Percentiles rank a stretch among this genome's conserved stretches.
phyloP scores from a whole-genome alignment of 768 basidiomycete genomes.

The Auricularia sp. region DNA sequence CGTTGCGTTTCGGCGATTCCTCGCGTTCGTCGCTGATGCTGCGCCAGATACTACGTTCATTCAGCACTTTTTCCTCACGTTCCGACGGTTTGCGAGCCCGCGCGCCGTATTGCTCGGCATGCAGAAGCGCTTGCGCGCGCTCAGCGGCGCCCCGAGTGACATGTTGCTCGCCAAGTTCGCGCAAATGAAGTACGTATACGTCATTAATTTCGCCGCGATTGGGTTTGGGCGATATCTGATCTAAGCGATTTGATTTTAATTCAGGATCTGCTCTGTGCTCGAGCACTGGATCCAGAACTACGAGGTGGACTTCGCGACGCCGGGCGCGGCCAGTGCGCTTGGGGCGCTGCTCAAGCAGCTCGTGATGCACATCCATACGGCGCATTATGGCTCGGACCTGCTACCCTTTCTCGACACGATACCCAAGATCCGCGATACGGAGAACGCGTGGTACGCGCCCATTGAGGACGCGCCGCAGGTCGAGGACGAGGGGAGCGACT shows the following conservation, averaged over 20 bases:
- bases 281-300: constrained; percentile 71
- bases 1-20: constrained; percentile 8
- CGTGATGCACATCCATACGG: constrained; percentile 65
- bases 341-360: constrained; percentile 71
- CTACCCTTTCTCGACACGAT: constrained; percentile 69
- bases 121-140: constrained; percentile 75
- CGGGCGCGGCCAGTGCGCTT: constrained; percentile 62
- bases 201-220: neutral
- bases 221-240: neutral
- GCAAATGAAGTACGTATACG: constrained; percentile 60
- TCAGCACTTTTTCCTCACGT: constrained; percentile 73
- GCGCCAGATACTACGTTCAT: constrained; percentile 62
- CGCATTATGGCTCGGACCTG: constrained; percentile 79
- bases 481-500: constrained; percentile 48
- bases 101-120: constrained; percentile 74
- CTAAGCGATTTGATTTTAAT: too few relatives aligned
- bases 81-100: constrained; percentile 73
- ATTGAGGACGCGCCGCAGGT: constrained; percentile 47
- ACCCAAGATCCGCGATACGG: constrained; percentile 52
- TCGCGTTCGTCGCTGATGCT: neutral
- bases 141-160: constrained; percentile 63
- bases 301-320: constrained; percentile 71
- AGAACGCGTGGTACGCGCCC: constrained; percentile 67
- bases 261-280: constrained; percentile 69
- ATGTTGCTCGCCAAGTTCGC: constrained; percentile 82